Evolutionary conservation across 371 early-diverging fungal species (phyloP).

Genomic region (Haplosporangium sp.): DNA sequence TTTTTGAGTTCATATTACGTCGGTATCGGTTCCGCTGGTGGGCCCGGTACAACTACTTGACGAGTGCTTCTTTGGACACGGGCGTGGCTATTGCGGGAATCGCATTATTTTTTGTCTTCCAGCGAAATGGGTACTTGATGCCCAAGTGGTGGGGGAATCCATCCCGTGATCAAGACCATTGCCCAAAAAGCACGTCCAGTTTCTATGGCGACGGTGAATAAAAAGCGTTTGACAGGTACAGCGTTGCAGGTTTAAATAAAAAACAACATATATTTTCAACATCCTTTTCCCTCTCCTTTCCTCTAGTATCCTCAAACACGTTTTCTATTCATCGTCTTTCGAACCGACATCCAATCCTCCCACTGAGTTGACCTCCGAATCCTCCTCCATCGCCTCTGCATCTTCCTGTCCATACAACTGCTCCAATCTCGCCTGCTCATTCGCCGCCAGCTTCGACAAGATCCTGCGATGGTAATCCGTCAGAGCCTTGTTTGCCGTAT

Average conservation of each 20-base stretch:
- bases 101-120: constrained; percentile 61
- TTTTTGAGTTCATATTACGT: constrained; percentile 72
- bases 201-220: background rate
- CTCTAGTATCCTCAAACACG: background rate
- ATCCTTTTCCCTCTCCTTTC: background rate
- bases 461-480: constrained; percentile 74
- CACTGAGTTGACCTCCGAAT: constrained; percentile 57
- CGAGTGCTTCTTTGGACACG: constrained; percentile 78
- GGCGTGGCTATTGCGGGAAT: constrained; percentile 66
- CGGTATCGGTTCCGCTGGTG: constrained; percentile 73
- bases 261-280: background rate
- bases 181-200: background rate
- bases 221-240: too few relatives aligned
- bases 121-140: constrained; percentile 7
- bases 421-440: constrained; percentile 54
- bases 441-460: constrained; percentile 63
- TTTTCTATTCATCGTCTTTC: constrained; percentile 34
- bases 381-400: constrained; percentile 57
- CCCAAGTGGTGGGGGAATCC: constrained; percentile 47
- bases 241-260: background rate
- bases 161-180: constrained; percentile 10
- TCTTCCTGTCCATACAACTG: constrained; percentile 56
- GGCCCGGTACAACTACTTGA: constrained; percentile 77
- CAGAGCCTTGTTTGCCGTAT: constrained; percentile 59
- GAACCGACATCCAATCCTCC: constrained; percentile 47